Evolutionary conservation across 2,329 filamentous ascomycete species (phyloP).

Genomic region (Ceratocystiopsis brevicomis): DNA sequence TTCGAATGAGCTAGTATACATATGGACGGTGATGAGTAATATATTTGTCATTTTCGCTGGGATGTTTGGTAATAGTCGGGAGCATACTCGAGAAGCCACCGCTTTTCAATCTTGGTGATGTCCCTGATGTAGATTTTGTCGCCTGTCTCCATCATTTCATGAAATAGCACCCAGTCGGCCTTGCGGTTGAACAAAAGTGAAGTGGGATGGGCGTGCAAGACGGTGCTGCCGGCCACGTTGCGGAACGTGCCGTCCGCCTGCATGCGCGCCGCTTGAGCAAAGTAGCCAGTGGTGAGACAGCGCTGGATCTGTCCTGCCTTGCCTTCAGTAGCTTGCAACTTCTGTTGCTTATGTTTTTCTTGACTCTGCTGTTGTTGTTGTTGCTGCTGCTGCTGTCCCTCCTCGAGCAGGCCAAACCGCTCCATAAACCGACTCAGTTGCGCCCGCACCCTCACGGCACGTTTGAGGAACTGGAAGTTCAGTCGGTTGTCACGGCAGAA

Average conservation of each 20-base stretch:
- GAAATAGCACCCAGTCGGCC: conserved; percentile 90
- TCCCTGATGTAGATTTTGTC: conserved; percentile 82
- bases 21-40: too few relatives aligned
- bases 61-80: conserved; percentile 52
- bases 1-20: too few relatives aligned
- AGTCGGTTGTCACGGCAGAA: conserved; percentile 79
- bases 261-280: conserved; percentile 86
- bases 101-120: conserved; percentile 80
- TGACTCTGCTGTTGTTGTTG: conserved; percentile 12
- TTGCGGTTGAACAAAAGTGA: conserved; percentile 93
- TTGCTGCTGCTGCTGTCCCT: conserved; percentile 17
- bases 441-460: conserved; percentile 67
- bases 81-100: conserved; percentile 81
- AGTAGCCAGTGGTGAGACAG: conserved; percentile 79
- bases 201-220: conserved; percentile 74
- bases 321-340: conserved; percentile 14
- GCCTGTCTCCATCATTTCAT: conserved; percentile 78
- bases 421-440: conserved; percentile 80
- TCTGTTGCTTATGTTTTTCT: conserved; percentile 2
- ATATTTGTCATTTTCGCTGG: too few relatives aligned
- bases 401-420: conserved; percentile 58
- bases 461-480: conserved; percentile 68
- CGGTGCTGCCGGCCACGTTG: conserved; percentile 61
- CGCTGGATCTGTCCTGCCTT: conserved; percentile 58
- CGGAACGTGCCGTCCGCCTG: conserved; percentile 79